Conservation (phyloP, 225 moss, liverwort and hornwort species). For the Marchantia polymorpha region DNA sequence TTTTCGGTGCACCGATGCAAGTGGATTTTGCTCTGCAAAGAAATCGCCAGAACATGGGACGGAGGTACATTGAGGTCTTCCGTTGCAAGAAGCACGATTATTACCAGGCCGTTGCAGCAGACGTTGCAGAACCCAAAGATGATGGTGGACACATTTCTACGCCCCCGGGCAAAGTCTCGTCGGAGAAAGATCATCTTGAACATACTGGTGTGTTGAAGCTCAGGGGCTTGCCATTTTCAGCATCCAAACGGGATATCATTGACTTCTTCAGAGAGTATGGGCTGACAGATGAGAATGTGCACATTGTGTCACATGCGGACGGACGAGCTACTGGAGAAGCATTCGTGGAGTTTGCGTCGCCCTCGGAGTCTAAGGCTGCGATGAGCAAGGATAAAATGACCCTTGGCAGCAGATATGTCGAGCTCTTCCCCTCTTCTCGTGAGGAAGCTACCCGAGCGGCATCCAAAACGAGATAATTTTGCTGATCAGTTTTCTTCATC, state of each 20-base stretch:
- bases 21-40: conserved; percentile 88
- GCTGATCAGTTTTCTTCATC: background rate
- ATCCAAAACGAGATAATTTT: conserved; percentile 50
- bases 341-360: conserved; percentile 74
- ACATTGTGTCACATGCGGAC: conserved; percentile 72
- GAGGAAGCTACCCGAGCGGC: conserved; percentile 76
- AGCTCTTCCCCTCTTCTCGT: conserved; percentile 83
- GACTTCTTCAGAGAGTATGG: conserved; percentile 81
- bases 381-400: conserved; percentile 97
- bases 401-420: conserved; percentile 75
- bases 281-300: conserved; percentile 75
- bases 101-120: conserved; percentile 66
- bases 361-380: conserved; percentile 67
- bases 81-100: conserved; percentile 92
- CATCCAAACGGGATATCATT: conserved; percentile 76
- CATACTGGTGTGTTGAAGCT: conserved; percentile 78
- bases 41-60: conserved; percentile 87
- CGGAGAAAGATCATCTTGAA: conserved; percentile 64
- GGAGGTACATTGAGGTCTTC: conserved; percentile 83
- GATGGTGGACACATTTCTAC: conserved; percentile 41
- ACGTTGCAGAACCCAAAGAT: conserved; percentile 69
- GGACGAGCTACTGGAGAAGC: conserved; percentile 85
- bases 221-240: conserved; percentile 83
- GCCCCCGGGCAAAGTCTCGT: conserved; percentile 33
- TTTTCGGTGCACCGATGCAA: conserved; percentile 80